Evolutionary conservation across 2,329 filamentous ascomycete genomes (phyloP), one percentile per base, ranked within the genome.

Genomic region (Fusarium coicis): DNA sequence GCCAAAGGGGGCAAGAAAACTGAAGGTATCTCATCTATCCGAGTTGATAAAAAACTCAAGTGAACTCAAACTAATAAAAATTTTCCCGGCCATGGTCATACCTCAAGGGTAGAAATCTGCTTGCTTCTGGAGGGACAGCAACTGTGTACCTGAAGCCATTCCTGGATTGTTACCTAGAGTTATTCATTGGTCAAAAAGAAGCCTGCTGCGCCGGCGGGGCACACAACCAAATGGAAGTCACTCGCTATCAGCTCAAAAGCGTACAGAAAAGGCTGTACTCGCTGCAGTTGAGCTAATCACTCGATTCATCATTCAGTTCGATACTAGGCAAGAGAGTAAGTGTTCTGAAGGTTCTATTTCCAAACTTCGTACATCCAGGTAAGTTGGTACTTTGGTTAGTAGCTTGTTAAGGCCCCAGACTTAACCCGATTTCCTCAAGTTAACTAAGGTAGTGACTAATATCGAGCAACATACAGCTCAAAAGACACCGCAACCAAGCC

Each of bases 191-290:
- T 36, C 30, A 16, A 59, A 57, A 43, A 39, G 30, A 32, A 46
- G 57, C 42, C 63, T 46, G 40, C 28, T 71, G 68, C 39, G 68
- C 49, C 65, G 54, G 68, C 44, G 69, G 69, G 68, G 68, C 57
- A 72, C 47, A n/a, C 47, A 37, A 55, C 63, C 36, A 52, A 49
- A 58, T 67, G 43, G 58, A 73, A 74, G 58, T 74, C 50, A 50
- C 62, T 68, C 34, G 21, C 43, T 46, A 39, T 72, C 58, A 53
- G 60, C 70, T 74, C 63, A 61, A 55, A 32, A 37, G 21, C 26
- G 23, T 43, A 39, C 28, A 53, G 23, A 18, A 18, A 39, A 34
- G 50, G 39, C 43, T 34, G 34, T 42, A 26, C 14, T 56, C 42
- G 18, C 7, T 19, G 12, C n/a, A 26, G 26, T 23, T 18, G 9